These are phyloP conservation scores for Coemansia furcata DNA, from an alignment of 192 early-diverging fungal species.

Conservation along the genomic window DNA sequence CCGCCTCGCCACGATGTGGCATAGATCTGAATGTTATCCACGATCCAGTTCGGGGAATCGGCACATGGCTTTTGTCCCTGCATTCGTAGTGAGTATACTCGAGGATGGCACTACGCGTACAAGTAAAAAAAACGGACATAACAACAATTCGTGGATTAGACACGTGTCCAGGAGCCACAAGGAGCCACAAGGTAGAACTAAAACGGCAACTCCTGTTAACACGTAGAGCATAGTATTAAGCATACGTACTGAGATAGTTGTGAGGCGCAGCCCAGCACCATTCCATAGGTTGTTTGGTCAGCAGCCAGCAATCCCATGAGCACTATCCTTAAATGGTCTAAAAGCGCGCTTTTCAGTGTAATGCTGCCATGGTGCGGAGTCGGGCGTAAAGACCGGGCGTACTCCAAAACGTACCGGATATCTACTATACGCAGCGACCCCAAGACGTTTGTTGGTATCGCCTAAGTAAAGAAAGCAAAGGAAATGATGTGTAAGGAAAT, in stretches of 20 bases:
- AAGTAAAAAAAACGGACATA: not conserved
- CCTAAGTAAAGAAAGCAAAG: not conserved
- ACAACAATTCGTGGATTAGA: not conserved
- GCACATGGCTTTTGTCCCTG: not conserved
- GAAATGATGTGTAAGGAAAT: not conserved
- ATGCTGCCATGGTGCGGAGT: not conserved
- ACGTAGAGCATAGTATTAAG: not conserved
- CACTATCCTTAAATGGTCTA: not conserved
- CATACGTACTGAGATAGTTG: not conserved
- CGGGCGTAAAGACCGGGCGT: constrained; percentile 4
- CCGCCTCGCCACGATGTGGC: not conserved
- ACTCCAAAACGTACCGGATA: constrained; percentile 12
- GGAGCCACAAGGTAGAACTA: not conserved
- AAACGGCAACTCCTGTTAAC: not conserved
- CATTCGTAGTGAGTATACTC: constrained; percentile 2
- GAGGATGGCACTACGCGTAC: not conserved
- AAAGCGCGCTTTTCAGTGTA: constrained; percentile 3
- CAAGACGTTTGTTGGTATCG: not conserved
- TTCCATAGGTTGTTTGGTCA: not conserved
- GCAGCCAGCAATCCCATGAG: not conserved
- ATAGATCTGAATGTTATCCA: constrained; percentile 1
- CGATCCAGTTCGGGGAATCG: constrained; percentile 2
- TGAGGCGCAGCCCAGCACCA: constrained; percentile 1
- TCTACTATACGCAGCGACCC: constrained; percentile 27
- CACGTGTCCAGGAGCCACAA: not conserved